Evolutionary conservation across 1,139 yeast species (phyloP).

Genomic region (Yarrowia galli): DNA sequence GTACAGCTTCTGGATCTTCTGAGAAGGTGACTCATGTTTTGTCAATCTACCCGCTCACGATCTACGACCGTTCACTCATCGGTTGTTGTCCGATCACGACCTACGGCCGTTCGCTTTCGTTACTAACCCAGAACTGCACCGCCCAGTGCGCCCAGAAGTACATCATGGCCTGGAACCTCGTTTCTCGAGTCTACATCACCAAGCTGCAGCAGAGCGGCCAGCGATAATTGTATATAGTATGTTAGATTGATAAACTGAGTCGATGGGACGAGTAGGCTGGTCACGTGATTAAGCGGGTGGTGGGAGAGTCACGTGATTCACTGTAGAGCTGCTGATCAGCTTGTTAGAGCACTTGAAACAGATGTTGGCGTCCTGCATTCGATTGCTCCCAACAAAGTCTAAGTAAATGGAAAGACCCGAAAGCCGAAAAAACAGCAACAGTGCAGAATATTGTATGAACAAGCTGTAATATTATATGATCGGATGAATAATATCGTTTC

Average conservation of each 20-base stretch:
- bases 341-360: no score
- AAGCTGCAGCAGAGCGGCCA: constrained; percentile 63
- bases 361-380: no score
- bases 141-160: constrained; percentile 83
- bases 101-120: constrained; percentile 20
- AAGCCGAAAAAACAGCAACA: background rate
- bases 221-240: constrained; percentile 38
- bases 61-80: no score
- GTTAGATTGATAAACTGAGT: background rate
- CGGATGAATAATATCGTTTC: background rate
- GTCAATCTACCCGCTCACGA: no score
- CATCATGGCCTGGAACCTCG: constrained; percentile 88
- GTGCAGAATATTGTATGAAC: background rate
- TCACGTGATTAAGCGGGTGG: no score
- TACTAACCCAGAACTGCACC: constrained; percentile 58
- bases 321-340: no score
- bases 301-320: no score
- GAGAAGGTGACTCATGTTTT: no score
- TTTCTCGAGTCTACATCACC: constrained; percentile 75
- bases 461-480: background rate
- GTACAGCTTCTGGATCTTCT: no score
- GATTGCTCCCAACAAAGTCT: background rate
- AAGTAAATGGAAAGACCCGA: background rate
- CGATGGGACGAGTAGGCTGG: background rate
- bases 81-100: constrained; percentile 20